Base-by-base conservation (phyloP, 2,329 filamentous ascomycete species). In the Botryotinia globosa region DNA sequence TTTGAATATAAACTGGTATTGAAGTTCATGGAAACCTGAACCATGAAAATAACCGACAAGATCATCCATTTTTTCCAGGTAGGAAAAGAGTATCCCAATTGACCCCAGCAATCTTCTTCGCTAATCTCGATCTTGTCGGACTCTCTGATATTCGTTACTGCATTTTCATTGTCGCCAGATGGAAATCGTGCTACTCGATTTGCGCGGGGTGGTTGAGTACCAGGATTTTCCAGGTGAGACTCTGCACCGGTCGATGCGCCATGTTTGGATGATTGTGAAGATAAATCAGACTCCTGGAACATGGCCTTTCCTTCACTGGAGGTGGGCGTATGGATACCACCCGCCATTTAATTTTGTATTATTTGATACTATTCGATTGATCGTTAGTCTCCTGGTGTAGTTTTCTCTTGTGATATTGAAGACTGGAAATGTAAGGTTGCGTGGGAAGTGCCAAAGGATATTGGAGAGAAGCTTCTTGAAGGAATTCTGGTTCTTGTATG, bases 11-110 rank as follows among this genome's bases (percentile, higher is more conserved):
- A 85, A 69, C 88, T 90, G 5, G 91, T 92, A 83, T 93, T 93
- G 84, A 93, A 92, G 83, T 93, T 93, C 91, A 93, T 93, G 5
- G 91, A 92, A 1, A 89, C 87, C 79, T 93, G 91, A 7, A 93
- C 90, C 77, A 90, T 83, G 83, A 92, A 92, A 80, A 93, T 91
- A 80, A 92, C 85, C n/a, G 85, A 86, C 72, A 93, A 86, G 77
- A 93, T 91, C 78, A 84, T 88, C 78, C 91, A 93, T 82, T 93
- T 93, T 82, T 89, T 91, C 83, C 82, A 85, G 20, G 76, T 80
- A 0, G 89, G 83, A 75, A 88, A 93, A 14, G 84, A 83, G 79
- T 86, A 92, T 69, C 90, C 90, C 0, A 93, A 84, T 78, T 92
- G 85, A 32, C 87, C 85, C 80, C 90, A 90, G 81, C 89, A 92